A percentile compares a stretch with the other conserved stretches of the same genome.
phyloP scores from a whole-genome alignment of 1,284 basidiomycete species.

The Papiliotrema laurentii region DNA sequence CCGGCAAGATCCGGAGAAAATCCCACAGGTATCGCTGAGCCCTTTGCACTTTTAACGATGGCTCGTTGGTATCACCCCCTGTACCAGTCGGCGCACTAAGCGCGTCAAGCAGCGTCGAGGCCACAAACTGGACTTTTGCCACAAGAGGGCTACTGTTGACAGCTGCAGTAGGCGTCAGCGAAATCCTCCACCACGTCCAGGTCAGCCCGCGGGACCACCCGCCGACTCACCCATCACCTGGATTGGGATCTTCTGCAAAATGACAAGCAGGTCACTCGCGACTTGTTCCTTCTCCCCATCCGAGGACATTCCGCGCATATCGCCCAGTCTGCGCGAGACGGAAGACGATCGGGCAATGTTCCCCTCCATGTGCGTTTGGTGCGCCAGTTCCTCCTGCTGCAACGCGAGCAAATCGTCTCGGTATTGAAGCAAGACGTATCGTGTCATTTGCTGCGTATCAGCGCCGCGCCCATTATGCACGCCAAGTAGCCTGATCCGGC shows the following conservation, averaged over 20 bases:
- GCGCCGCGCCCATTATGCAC: background rate
- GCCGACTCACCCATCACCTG: conserved; percentile 62
- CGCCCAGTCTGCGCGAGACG: conserved; percentile 4
- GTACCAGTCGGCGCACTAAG: conserved; percentile 44
- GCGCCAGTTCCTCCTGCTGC: conserved; percentile 48
- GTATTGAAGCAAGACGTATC: conserved; percentile 83
- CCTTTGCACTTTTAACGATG: conserved; percentile 59
- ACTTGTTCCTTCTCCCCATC: conserved; percentile 31
- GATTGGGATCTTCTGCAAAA: conserved; percentile 82
- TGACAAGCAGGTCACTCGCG: conserved; percentile 62
- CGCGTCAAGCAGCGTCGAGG: conserved; percentile 78
- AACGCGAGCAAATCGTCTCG: conserved; percentile 63
- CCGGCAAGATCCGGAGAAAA: conserved; percentile 78
- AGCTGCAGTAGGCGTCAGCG: conserved; percentile 35
- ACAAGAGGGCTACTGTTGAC: conserved; percentile 71
- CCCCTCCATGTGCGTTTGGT: conserved; percentile 56
- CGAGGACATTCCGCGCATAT: conserved; percentile 7
- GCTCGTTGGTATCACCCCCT: background rate
- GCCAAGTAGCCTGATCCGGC: background rate
- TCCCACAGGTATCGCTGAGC: conserved; percentile 70
- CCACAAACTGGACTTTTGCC: conserved; percentile 83
- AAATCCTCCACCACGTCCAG: background rate
- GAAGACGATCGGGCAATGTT: conserved; percentile 56
- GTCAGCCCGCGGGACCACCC: background rate
- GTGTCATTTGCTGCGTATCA: conserved; percentile 69